Percentiles rank a stretch among this genome's conserved stretches.
Evolutionary conservation across 768 basidiomycete genomes (phyloP).

Genomic region (Mycena floridula): DNA sequence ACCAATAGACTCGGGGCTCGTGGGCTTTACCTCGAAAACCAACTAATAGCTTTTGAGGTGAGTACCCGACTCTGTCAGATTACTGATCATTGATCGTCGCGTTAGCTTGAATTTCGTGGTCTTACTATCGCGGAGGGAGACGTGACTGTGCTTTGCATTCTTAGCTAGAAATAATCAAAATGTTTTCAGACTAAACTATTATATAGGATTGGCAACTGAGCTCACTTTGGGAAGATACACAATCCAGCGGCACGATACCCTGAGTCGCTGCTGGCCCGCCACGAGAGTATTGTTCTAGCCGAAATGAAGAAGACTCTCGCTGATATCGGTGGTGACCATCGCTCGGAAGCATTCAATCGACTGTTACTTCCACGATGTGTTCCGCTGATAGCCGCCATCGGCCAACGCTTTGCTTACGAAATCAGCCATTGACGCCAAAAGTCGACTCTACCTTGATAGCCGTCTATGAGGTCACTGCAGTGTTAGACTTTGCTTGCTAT

Average conservation of each 20-base stretch:
- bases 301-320: constrained; percentile 2
- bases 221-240: constrained; percentile 9
- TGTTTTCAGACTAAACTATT: not conserved
- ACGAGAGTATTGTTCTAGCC: constrained; percentile 9
- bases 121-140: constrained; percentile 35
- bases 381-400: constrained; percentile 22
- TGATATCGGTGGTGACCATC: constrained; percentile 1
- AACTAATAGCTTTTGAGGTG: constrained; percentile 18
- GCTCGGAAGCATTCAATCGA: constrained; percentile 7
- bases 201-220: constrained; percentile 13
- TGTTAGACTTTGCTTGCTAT: constrained; percentile 25
- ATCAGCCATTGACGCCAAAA: constrained; percentile 21
- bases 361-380: constrained; percentile 17
- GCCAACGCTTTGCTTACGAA: constrained; percentile 30
- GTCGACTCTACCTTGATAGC: constrained; percentile 18
- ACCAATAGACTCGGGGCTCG: constrained; percentile 28
- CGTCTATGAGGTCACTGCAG: constrained; percentile 18
- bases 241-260: constrained; percentile 8
- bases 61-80: not conserved
- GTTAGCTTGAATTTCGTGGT: constrained; percentile 24
- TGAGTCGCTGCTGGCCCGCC: constrained; percentile 6
- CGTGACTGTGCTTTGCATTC: constrained; percentile 25
- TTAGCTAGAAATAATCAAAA: constrained; percentile 16
- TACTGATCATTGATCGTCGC: no score
- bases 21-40: constrained; percentile 25